These are phyloP conservation scores for Colletotrichum scovillei DNA, from an alignment of 2,329 filamentous ascomycete species.

Conservation along the genomic window DNA sequence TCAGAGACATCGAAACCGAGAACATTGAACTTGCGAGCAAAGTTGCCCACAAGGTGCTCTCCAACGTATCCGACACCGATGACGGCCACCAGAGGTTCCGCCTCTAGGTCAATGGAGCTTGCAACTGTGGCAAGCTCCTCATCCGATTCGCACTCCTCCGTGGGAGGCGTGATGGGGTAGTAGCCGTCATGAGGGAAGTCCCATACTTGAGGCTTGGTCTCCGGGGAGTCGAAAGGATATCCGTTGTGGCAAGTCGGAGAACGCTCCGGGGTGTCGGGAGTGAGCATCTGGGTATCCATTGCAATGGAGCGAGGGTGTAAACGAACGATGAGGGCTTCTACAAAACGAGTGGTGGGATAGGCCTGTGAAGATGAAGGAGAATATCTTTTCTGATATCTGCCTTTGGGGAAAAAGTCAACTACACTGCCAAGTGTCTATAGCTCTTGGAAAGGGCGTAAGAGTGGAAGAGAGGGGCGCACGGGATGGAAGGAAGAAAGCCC, in stretches of 20 bases:
- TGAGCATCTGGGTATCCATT: conserved; percentile 30
- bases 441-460: conserved; percentile 4
- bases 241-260: conserved; percentile 24
- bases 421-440: conserved; percentile 19
- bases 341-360: not conserved
- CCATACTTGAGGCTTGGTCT: conserved; percentile 20
- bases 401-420: conserved; percentile 15
- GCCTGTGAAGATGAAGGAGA: not conserved
- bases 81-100: conserved; percentile 55
- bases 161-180: conserved; percentile 36
- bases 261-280: conserved; percentile 30
- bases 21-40: conserved; percentile 52
- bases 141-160: conserved; percentile 36
- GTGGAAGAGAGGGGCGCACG: conserved; percentile 18
- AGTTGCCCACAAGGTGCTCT: conserved; percentile 57
- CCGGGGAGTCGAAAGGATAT: conserved; percentile 21
- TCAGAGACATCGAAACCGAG: conserved; percentile 62
- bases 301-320: conserved; percentile 12
- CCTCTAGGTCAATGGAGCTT: conserved; percentile 33
- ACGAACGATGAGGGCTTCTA: conserved; percentile 1
- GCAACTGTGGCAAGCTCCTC: conserved; percentile 33
- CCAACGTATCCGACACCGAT: conserved; percentile 66
- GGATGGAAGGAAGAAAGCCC: not conserved
- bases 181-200: conserved; percentile 25
- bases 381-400: conserved; percentile 26